Conservation (phyloP, 1,284 basidiomycete species). For the Mycosarcoma maydis region DNA sequence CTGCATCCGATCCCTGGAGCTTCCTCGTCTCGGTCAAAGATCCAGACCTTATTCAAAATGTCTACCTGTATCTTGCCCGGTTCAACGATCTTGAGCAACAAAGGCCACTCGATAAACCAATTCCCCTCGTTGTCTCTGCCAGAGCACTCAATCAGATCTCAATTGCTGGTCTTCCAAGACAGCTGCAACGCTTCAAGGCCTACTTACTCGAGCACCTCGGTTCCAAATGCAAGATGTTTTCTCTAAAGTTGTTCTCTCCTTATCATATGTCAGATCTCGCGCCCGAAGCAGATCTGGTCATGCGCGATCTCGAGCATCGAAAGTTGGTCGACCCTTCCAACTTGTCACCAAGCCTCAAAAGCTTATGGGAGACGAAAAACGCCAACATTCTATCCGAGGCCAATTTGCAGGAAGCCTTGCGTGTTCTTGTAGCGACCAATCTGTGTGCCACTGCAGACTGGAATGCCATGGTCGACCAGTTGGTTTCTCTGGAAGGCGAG, state of each 20-base stretch:
- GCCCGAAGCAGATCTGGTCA: constrained; percentile 7
- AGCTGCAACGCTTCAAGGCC: constrained; percentile 17
- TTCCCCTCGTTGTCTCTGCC: constrained; percentile 25
- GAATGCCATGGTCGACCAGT: constrained; percentile 23
- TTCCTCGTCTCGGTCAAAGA: constrained; percentile 22
- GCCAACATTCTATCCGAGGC: constrained; percentile 11
- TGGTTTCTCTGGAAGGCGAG: constrained; percentile 10
- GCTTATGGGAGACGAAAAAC: constrained; percentile 24
- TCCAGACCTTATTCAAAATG: constrained; percentile 2
- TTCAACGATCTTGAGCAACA: constrained; percentile 20
- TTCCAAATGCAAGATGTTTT: constrained; percentile 1
- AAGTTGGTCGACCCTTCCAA: constrained; percentile 6
- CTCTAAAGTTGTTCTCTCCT: constrained; percentile 36
- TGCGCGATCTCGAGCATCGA: constrained; percentile 29
- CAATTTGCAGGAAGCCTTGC: constrained; percentile 1
- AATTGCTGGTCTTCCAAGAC: constrained; percentile 22
- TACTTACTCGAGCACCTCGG: constrained; percentile 6
- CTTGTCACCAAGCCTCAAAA: constrained; percentile 14
- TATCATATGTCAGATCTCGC: constrained; percentile 27
- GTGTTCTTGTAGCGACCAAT: constrained; percentile 22
- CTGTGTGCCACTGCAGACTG: constrained; percentile 28
- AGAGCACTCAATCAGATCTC: constrained; percentile 19
- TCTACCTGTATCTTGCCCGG: constrained; percentile 2
- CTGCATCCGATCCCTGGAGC: constrained; percentile 21
- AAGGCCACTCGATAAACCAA: constrained; percentile 10